Evolutionary conservation across 768 basidiomycete species (phyloP).

Genomic region (Pulveroboletus sp.): DNA sequence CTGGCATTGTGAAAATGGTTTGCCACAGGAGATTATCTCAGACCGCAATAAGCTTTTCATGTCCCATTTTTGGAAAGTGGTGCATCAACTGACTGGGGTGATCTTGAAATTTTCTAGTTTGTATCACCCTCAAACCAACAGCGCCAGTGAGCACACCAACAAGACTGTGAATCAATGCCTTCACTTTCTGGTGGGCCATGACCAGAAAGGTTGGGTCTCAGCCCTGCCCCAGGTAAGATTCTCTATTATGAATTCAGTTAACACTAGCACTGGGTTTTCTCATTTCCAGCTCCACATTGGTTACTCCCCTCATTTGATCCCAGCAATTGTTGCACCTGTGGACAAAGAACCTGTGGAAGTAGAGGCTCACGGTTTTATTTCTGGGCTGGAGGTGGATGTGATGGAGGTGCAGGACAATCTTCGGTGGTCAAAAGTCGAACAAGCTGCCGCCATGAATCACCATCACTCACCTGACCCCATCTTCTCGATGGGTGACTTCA

Average conservation of each 20-base stretch:
- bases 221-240: conserved; percentile 30
- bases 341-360: background rate
- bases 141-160: conserved; percentile 20
- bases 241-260: conserved; percentile 32
- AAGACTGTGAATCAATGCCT: conserved; percentile 14
- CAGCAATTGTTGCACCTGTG: conserved; percentile 10
- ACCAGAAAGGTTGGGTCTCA: conserved; percentile 29
- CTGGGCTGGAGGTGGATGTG: background rate
- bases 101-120: conserved; percentile 21
- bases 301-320: conserved; percentile 19
- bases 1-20: conserved; percentile 19
- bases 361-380: background rate
- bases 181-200: background rate
- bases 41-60: conserved; percentile 29
- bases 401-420: background rate
- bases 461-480: background rate
- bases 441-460: background rate
- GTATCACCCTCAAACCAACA: conserved; percentile 29
- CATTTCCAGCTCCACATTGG: conserved; percentile 31
- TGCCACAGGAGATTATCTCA: conserved; percentile 10
- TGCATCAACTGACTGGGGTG: conserved; percentile 9
- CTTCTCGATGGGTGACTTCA: background rate
- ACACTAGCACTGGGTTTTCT: conserved; percentile 30
- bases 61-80: conserved; percentile 21
- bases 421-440: background rate